Conservation (phyloP, 208 protist species). For the Leishmania lainsoni region DNA sequence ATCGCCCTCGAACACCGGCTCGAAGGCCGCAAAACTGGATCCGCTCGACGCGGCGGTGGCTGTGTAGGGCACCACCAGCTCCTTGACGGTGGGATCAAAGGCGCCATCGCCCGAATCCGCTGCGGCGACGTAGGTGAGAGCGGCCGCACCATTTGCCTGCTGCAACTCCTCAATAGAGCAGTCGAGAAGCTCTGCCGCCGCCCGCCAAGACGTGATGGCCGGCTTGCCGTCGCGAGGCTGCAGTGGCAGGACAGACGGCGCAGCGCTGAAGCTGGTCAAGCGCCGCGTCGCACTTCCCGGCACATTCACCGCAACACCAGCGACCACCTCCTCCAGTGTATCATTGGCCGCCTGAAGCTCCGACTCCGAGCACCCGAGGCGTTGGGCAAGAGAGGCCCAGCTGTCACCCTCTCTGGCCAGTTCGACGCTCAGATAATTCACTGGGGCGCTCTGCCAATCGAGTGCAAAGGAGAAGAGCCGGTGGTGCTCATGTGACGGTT, state of each 20-base stretch:
- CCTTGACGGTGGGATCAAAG: slow-evolving; percentile 57
- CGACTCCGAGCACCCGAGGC: slow-evolving; percentile 55
- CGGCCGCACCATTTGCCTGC: slow-evolving; percentile 67
- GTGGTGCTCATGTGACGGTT: slow-evolving; percentile 83
- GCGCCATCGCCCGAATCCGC: slow-evolving; percentile 35
- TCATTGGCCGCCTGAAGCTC: slow-evolving; percentile 60
- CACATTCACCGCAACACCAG: slow-evolving; percentile 51
- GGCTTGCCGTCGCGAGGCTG: slow-evolving; percentile 27
- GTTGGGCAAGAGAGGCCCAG: slow-evolving; percentile 60
- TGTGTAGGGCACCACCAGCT: slow-evolving; percentile 71
- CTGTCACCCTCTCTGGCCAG: slow-evolving; percentile 55
- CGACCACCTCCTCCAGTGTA: slow-evolving; percentile 31
- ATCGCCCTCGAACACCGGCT: slow-evolving; percentile 64
- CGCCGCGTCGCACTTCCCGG: slow-evolving; percentile 53
- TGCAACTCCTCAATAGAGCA: slow-evolving; percentile 89
- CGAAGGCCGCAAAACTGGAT: slow-evolving; percentile 57
- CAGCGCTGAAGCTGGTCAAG: slow-evolving; percentile 54
- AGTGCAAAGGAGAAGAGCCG: slow-evolving; percentile 91
- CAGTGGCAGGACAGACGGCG: slow-evolving; percentile 52
- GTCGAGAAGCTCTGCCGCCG: slow-evolving; percentile 68
- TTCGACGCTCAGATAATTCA: slow-evolving; percentile 60
- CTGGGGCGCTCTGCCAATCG: slow-evolving; percentile 84
- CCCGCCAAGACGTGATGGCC: slow-evolving; percentile 51
- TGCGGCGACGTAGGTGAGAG: slow-evolving; percentile 49
- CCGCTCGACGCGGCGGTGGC: slow-evolving; percentile 35